Percentiles rank a stretch among this genome's conserved stretches.
Conservation (phyloP, 192 early-diverging fungal genomes). For the Helicostylum pulchrum region DNA sequence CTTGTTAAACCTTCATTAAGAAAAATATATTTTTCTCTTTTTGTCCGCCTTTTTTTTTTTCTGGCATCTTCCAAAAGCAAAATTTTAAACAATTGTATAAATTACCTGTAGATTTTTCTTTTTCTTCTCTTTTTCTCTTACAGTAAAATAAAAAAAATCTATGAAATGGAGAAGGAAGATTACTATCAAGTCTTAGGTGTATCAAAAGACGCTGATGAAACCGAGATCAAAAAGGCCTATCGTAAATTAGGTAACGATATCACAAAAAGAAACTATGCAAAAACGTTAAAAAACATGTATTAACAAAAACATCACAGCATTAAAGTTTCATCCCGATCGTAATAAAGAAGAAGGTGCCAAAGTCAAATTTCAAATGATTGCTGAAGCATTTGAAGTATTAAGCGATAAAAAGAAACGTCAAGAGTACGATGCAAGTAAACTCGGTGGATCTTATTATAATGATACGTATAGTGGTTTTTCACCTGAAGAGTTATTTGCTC, state of each 20-base stretch:
- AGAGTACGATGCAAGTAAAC: conserved; percentile 78
- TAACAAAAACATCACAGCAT: conserved; percentile 30
- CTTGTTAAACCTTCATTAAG: too few relatives aligned
- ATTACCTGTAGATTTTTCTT: too few relatives aligned
- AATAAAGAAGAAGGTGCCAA: conserved; percentile 65
- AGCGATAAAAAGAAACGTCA: conserved; percentile 89
- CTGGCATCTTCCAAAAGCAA: too few relatives aligned
- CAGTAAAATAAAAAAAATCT: not conserved
- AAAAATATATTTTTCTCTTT: too few relatives aligned
- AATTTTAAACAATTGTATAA: not conserved
- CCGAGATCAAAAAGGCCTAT: conserved; percentile 56
- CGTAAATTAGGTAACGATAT: conserved; percentile 24
- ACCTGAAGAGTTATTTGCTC: conserved; percentile 80
- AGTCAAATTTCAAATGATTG: conserved; percentile 93
- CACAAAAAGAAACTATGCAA: not conserved
- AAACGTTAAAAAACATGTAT: not conserved
- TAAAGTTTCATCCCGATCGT: conserved; percentile 76
- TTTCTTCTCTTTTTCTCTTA: too few relatives aligned
- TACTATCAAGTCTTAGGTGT: conserved; percentile 18
- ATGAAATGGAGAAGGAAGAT: conserved; percentile 64
- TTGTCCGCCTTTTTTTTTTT: too few relatives aligned
- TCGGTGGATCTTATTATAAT: conserved; percentile 46
- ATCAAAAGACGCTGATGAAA: conserved; percentile 7
- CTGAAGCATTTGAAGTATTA: conserved; percentile 94
- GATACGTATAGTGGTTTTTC: too few relatives aligned